These are phyloP conservation scores for Vitis rupestris DNA, from an alignment of 164 flowering plant genomes.

Conservation along the genomic window DNA sequence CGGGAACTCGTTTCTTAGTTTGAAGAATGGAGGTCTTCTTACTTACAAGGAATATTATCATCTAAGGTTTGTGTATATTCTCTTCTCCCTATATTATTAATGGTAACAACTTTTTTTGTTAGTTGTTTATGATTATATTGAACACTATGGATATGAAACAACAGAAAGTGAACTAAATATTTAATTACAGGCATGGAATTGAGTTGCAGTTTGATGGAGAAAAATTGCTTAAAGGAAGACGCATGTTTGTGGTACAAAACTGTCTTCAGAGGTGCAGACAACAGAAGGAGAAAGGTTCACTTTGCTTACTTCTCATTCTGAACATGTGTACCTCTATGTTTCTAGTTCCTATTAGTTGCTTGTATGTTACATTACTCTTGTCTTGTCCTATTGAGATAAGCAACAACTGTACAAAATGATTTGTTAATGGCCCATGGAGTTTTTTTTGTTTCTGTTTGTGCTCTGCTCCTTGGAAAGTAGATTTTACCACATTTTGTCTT, in stretches of 20 bases:
- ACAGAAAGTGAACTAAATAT: background rate
- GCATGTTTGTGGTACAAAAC: conserved; percentile 45
- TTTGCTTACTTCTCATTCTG: background rate
- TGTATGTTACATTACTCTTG: too few species aligned
- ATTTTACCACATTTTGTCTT: too few species aligned
- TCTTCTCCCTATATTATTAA: background rate
- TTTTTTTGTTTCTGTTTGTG: background rate
- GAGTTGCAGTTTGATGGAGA: conserved; percentile 32
- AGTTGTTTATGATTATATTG: background rate
- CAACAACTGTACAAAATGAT: background rate
- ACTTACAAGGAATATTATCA: conserved; percentile 56
- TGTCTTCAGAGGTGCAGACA: conserved; percentile 30
- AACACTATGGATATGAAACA: background rate
- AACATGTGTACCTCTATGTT: background rate
- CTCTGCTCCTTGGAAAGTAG: background rate
- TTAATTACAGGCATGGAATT: conserved; percentile 46
- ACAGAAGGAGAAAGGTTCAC: conserved; percentile 41
- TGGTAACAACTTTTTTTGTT: background rate
- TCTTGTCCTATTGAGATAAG: background rate
- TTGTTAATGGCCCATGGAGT: background rate
- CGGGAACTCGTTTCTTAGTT: conserved; percentile 47
- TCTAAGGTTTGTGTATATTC: conserved; percentile 35
- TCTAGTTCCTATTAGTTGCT: background rate
- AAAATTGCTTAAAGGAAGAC: conserved; percentile 52
- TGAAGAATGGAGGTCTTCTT: conserved; percentile 16